Base-by-base conservation (phyloP, 495 filamentous ascomycete species). In the Aspergillus diversus region DNA sequence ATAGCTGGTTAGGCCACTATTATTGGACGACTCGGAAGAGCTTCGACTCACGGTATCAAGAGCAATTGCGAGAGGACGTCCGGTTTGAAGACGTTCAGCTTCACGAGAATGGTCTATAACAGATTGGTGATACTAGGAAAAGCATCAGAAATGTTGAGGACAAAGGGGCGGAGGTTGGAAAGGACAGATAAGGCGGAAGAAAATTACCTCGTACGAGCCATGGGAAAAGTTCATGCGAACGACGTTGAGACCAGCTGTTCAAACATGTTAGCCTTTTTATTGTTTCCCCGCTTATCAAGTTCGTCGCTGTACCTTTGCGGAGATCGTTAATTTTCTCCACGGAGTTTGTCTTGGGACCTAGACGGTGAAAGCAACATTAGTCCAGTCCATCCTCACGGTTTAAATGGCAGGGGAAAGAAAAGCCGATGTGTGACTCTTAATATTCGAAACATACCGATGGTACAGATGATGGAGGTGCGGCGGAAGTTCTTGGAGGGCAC, bases 191-290 rank as follows among this genome's bases (percentile, higher is more conserved):
- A 27, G 21, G 21, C 21, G 21, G 21, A 27, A 27, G 21, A 27
- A 27, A 27, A 27, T 27, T 72, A 89, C 86, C 78, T 96, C 93
- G 77, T 99, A 92, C 67, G 90, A 90, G 69, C 95, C 95, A 77
- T 99, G 95, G 66, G 94, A 97, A 77, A 98, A 99, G 87, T 99
- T 99, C 93, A 97, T 96, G 76, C 95, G 96, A 65, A 97, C 95
- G 64, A 99, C 92, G 77, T 97, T 97, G 65, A 97, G 87, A 76
- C 95, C 95, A 65, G 87, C 89, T 89, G 63, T 64, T 54, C 54
- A 54, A n/a, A 47, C 37, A 63, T 60, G 72, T 75, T 59, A 76
- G 63, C 42, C 59, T 43, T 64, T 42, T 15, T 31, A 53, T 48
- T 11, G 27, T 16, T 13, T 32, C 5, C 21, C 21, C 21, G 12